These are phyloP conservation scores for Chaetomium tenue DNA, from an alignment of 495 filamentous ascomycete species.

Conservation along the genomic window DNA sequence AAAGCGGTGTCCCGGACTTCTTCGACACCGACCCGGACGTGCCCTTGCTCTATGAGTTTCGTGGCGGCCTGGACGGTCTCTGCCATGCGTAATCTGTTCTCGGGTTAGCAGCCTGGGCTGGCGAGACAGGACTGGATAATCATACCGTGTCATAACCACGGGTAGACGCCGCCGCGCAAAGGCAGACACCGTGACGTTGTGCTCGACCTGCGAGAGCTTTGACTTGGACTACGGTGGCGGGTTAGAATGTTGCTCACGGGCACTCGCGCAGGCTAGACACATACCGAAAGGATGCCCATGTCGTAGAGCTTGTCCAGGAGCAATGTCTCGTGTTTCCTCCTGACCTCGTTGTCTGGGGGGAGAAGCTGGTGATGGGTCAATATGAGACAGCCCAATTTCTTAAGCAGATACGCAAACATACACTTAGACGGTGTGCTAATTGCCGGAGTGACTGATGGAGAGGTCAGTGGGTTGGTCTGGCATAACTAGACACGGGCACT, in stretches of 20 bases:
- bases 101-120: background rate
- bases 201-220: slow-evolving; percentile 80
- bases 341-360: slow-evolving; percentile 70
- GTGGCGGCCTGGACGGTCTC: slow-evolving; percentile 79
- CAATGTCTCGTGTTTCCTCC: slow-evolving; percentile 75
- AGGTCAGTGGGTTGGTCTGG: slow-evolving; percentile 17
- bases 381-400: background rate
- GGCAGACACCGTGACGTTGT: slow-evolving; percentile 78
- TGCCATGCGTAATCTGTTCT: slow-evolving; percentile 69
- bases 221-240: slow-evolving; percentile 48
- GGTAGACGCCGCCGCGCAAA: slow-evolving; percentile 77
- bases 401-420: slow-evolving; percentile 19
- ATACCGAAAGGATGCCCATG: slow-evolving; percentile 71
- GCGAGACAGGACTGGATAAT: slow-evolving; percentile 17
- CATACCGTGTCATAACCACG: slow-evolving; percentile 64
- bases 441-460: slow-evolving; percentile 64
- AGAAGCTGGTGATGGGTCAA: slow-evolving; percentile 54
- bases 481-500: slow-evolving; percentile 20
- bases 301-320: slow-evolving; percentile 85
- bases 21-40: slow-evolving; percentile 90
- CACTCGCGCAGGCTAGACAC: background rate
- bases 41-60: slow-evolving; percentile 91
- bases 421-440: slow-evolving; percentile 70
- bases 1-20: slow-evolving; percentile 83
- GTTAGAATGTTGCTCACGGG: background rate